These are phyloP conservation scores for Aschersonia sp. DNA, from an alignment of 2,329 filamentous ascomycete genomes.

Conservation along the genomic window DNA sequence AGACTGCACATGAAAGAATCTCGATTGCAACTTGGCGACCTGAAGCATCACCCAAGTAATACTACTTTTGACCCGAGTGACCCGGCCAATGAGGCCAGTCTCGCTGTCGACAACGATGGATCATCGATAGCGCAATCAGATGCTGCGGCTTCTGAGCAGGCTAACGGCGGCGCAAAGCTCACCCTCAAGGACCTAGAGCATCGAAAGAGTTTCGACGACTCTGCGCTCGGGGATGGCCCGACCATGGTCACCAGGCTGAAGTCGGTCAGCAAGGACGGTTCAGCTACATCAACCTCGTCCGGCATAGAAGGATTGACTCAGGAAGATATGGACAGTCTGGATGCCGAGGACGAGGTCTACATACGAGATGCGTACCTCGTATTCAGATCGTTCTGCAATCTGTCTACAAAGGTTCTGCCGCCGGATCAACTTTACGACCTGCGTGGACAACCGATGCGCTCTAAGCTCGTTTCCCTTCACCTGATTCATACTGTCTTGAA, in stretches of 20 bases:
- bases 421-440: conserved; percentile 87
- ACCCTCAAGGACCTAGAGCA: conserved; percentile 54
- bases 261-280: conserved; percentile 22
- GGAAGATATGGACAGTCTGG: conserved; percentile 44
- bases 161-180: conserved; percentile 36
- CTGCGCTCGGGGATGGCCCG: conserved; percentile 49
- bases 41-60: conserved; percentile 38
- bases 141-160: conserved; percentile 12
- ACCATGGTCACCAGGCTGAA: conserved; percentile 53
- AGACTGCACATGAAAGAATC: conserved; percentile 79
- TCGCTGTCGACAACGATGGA: conserved; percentile 21
- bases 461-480: conserved; percentile 88
- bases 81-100: conserved; percentile 18
- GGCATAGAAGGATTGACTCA: conserved; percentile 37
- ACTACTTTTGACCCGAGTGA: conserved; percentile 34
- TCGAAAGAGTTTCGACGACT: conserved; percentile 55
- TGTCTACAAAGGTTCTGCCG: conserved; percentile 82
- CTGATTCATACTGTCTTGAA: conserved; percentile 90
- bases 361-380: conserved; percentile 95
- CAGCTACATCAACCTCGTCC: conserved; percentile 38
- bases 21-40: conserved; percentile 41
- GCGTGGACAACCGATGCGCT: conserved; percentile 90
- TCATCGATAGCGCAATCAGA: conserved; percentile 20
- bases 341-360: conserved; percentile 84
- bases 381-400: conserved; percentile 92